Conservation (phyloP, 257 asterid genomes). For the Solanum medicagineum region DNA sequence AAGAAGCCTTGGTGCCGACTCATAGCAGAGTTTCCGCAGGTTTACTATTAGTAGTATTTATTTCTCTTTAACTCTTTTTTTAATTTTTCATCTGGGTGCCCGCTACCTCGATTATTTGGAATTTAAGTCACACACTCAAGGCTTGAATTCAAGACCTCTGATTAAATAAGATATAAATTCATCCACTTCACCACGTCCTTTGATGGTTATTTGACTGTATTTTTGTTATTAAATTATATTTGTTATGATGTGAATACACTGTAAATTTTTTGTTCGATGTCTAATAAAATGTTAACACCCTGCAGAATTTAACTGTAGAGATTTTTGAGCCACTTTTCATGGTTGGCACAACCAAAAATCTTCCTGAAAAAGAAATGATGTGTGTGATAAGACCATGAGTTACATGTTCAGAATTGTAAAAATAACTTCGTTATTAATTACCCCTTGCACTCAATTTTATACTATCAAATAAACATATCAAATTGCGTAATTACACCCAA, state of each 20-base stretch:
- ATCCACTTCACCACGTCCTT: accelerated
- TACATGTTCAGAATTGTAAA: no score
- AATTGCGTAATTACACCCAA: background rate
- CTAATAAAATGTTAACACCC: background rate
- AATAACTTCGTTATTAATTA: no score
- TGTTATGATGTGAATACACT: background rate
- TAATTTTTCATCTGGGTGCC: background rate
- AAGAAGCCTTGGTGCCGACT: slow-evolving; percentile 57
- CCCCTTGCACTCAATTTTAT: background rate
- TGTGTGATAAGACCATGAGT: background rate
- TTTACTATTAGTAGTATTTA: background rate
- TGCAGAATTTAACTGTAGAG: slow-evolving; percentile 47
- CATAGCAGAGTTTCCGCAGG: slow-evolving; percentile 45
- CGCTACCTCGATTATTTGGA: background rate
- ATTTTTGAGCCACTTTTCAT: slow-evolving; percentile 28
- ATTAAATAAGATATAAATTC: accelerated
- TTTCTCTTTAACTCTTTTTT: background rate
- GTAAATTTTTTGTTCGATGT: slow-evolving; percentile 26
- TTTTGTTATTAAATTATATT: background rate
- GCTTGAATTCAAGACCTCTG: no score
- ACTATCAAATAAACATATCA: background rate
- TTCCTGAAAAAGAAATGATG: slow-evolving; percentile 28
- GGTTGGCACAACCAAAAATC: slow-evolving; percentile 46
- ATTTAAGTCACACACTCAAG: accelerated
- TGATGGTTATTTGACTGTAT: background rate